Evolutionary conservation across 1,139 yeast species (phyloP).

Genomic region (Blastobotrys capitulatus): DNA sequence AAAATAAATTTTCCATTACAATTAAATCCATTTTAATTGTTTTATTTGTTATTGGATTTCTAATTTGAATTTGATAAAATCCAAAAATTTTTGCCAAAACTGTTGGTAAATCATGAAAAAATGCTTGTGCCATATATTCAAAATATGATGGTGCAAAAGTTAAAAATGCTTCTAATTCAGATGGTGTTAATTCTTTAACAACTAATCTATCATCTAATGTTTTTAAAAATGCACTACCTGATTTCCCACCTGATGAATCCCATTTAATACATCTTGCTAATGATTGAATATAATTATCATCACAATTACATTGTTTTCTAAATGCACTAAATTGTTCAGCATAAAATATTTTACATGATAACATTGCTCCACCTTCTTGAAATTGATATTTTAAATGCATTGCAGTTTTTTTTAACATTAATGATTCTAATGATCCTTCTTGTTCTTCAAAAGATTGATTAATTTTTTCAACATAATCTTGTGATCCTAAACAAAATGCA

Average conservation of each 20-base stretch:
- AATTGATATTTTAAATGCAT: conserved; percentile 86
- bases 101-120: conserved; percentile 91
- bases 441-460: conserved; percentile 3
- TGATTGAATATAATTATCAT: conserved; percentile 76
- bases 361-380: conserved; percentile 73
- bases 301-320: conserved; percentile 74
- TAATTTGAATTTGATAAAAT: conserved; percentile 85
- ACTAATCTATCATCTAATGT: conserved; percentile 87
- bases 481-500: conserved; percentile 83
- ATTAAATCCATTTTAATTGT: conserved; percentile 82
- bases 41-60: conserved; percentile 69
- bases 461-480: conserved; percentile 71
- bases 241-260: conserved; percentile 95
- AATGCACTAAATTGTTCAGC: conserved; percentile 97
- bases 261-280: conserved; percentile 89
- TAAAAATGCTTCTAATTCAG: conserved; percentile 89
- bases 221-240: conserved; percentile 90
- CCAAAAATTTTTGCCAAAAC: conserved; percentile 94
- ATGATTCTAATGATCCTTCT: conserved; percentile 45
- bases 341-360: conserved; percentile 91
- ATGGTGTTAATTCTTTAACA: conserved; percentile 80
- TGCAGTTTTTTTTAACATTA: conserved; percentile 76
- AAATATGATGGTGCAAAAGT: conserved; percentile 95
- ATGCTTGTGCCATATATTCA: conserved; percentile 91
- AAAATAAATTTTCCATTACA: conserved; percentile 93